These are phyloP conservation scores for Mallotus repandus DNA, from an alignment of 441 rosid species.

Conservation along the genomic window DNA sequence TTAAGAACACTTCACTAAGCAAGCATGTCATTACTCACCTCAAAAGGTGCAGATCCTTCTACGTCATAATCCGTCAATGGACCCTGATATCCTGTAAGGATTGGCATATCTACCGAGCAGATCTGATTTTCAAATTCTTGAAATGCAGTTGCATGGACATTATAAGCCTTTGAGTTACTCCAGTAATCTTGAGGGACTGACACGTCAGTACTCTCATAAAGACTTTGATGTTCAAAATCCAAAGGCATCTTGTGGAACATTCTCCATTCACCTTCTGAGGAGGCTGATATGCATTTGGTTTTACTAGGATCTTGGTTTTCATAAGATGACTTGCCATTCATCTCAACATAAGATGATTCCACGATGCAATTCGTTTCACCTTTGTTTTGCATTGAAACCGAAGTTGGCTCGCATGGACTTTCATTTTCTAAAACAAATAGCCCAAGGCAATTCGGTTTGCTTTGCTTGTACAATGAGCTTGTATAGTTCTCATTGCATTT, in stretches of 20 bases:
- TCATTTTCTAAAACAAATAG: neutral
- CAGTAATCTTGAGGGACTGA: neutral
- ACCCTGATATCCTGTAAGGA: neutral
- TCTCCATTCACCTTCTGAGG: neutral
- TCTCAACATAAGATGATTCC: neutral
- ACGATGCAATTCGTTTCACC: neutral
- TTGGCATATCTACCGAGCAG: neutral
- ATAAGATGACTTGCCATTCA: neutral
- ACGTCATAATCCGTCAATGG: neutral
- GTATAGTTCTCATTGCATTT: no score
- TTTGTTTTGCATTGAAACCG: neutral
- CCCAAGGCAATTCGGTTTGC: neutral
- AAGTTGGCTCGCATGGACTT: neutral
- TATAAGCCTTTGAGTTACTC: neutral
- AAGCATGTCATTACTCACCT: conserved; percentile 6
- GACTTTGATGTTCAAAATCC: conserved; percentile 10
- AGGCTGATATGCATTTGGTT: no score
- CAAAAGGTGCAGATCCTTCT: neutral
- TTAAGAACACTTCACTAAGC: neutral
- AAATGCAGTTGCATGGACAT: neutral
- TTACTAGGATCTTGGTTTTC: neutral
- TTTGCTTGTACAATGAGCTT: neutral
- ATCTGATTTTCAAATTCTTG: neutral
- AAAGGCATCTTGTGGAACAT: neutral
- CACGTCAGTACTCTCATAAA: neutral